Evolutionary conservation across 192 early-diverging fungal species (phyloP).

Genomic region (Anaeromyces robustus): DNA sequence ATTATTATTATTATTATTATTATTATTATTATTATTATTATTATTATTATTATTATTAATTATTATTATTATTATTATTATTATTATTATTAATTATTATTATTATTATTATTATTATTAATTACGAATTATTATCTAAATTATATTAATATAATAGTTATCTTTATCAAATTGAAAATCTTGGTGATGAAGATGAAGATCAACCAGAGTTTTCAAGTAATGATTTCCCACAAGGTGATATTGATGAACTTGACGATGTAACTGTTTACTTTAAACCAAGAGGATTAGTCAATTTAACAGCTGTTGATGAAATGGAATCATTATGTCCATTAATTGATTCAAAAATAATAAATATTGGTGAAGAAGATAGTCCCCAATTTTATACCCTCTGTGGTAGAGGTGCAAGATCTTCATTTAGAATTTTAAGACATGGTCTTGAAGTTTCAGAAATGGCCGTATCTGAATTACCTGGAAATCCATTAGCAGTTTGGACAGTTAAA

Average conservation of each 20-base stretch:
- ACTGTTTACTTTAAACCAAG: conserved; percentile 52
- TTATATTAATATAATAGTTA: conserved; percentile 23
- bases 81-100: background rate
- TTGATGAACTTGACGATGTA: conserved; percentile 19
- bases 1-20: background rate
- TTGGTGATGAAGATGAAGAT: conserved; percentile 81
- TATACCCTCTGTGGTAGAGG: conserved; percentile 79
- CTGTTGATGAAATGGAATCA: conserved; percentile 85
- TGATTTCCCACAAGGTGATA: conserved; percentile 36
- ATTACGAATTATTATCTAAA: background rate
- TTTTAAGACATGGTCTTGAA: conserved; percentile 83
- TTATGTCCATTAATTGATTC: conserved; percentile 66
- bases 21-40: background rate
- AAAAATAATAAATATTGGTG: conserved; percentile 71
- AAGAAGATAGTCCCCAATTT: conserved; percentile 88
- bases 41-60: conserved; percentile 1
- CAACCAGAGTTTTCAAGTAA: conserved; percentile 55
- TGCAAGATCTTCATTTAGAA: conserved; percentile 61
- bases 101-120: conserved; percentile 1
- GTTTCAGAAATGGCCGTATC: conserved; percentile 81
- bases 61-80: background rate
- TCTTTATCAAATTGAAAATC: conserved; percentile 82
- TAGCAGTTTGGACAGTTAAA: conserved; percentile 72
- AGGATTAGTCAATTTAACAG: conserved; percentile 61
- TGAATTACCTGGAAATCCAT: conserved; percentile 84